Conservation (phyloP, 2,329 filamentous ascomycete species). For the Amesomyces nigricolor region DNA sequence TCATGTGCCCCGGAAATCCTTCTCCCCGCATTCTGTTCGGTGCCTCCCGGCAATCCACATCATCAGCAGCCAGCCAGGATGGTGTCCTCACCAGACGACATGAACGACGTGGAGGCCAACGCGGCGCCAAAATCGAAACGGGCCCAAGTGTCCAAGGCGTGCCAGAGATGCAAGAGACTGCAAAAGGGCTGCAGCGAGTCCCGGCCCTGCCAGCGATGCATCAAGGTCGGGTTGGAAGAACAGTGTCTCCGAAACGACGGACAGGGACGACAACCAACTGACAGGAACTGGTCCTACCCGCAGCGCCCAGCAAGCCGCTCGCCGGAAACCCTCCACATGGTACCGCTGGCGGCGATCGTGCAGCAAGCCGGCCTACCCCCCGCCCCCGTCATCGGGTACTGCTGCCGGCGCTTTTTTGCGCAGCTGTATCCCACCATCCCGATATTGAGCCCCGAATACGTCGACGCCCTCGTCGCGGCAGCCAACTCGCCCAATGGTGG, state of each 20-base stretch:
- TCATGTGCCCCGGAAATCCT: too few species aligned
- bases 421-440: conserved; percentile 8
- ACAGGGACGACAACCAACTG: neutral
- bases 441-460: conserved; percentile 5
- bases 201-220: conserved; percentile 40
- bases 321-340: neutral
- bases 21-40: too few species aligned
- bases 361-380: neutral
- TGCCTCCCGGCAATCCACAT: neutral
- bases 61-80: neutral
- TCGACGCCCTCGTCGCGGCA: neutral
- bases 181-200: conserved; percentile 42
- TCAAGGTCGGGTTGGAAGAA: conserved; percentile 37
- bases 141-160: conserved; percentile 39
- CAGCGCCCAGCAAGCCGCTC: conserved; percentile 7
- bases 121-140: neutral
- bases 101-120: neutral
- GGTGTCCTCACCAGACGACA: too few species aligned
- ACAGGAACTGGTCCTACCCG: conserved; percentile 2
- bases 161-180: conserved; percentile 38
- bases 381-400: neutral
- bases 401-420: conserved; percentile 1
- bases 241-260: conserved; percentile 29
- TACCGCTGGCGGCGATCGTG: neutral
- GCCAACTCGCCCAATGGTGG: neutral